Evolutionary conservation across 192 early-diverging fungal genomes (phyloP), one percentile per base, ranked within the genome.

Genomic region (Geosiphon pyriformis): DNA sequence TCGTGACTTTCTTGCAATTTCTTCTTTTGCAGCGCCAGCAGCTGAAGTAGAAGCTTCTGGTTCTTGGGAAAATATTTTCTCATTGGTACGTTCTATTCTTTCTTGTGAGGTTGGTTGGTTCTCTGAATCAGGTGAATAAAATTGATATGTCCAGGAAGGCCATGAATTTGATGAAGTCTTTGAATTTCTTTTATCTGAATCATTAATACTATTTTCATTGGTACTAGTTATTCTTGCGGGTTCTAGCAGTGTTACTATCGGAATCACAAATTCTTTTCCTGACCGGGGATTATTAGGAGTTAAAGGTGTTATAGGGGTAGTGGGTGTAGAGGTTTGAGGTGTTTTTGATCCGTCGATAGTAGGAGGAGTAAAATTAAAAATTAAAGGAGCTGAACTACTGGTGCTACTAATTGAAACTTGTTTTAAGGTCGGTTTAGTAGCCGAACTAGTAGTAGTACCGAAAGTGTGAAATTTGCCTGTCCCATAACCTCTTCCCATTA

Each of bases 131-230:
- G 25, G 8, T 20, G 34, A 10, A 57, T 67, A 67, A 67, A 54
- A 67, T 25, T 6, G 7, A 32, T 55, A 67, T 54, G 54, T 17
- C 65, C 65, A 67, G 0, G 53, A 55, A n/a, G 65, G 65, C 23
- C 17, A 67, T 57, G 63, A 65, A 11, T 54, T 54, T 54, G 48
- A 55, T 48, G 55, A 67, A 18, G 23, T 47, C 1, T 32, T 49
- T 11, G 65, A 67, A 11, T 30, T 8, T 31, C 65, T 55, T 48
- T 67, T 67, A 67, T 35, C 20, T 29, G 6, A 49, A 52, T 8
- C 52, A 52, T 47, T 18, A 11, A 10, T 10, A 12, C 6, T 34
- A 2, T 27, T 37, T 7, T 12, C 12, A 34, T 27, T 7, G 30
- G 10, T 10, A 31, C n/a, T 47, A 15, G 3, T 46, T 32, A 47